These are phyloP conservation scores for Stephania japonica DNA, from an alignment of 164 flowering plant species.

Conservation along the genomic window DNA sequence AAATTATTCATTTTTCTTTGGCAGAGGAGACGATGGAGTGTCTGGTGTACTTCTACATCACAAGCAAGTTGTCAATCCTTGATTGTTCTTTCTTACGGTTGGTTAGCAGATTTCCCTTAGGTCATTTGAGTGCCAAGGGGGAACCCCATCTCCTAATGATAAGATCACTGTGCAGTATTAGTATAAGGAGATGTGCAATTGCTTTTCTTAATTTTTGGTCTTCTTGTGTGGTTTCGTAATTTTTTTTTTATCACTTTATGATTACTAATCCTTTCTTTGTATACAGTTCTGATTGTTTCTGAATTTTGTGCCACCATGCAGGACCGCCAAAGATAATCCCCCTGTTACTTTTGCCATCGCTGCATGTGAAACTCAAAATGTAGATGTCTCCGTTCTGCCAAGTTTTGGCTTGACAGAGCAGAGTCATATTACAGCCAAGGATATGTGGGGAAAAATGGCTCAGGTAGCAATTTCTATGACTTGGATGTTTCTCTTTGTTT, in stretches of 20 bases:
- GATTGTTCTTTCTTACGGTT: constrained; percentile 43
- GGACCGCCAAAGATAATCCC: constrained; percentile 80
- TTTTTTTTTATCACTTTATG: neutral
- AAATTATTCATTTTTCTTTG: constrained; percentile 14
- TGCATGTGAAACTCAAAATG: constrained; percentile 92
- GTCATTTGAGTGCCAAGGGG: constrained; percentile 23
- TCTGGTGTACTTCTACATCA: constrained; percentile 96
- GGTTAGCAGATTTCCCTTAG: constrained; percentile 48
- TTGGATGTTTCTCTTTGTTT: neutral
- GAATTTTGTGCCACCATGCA: constrained; percentile 27
- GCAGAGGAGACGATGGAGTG: constrained; percentile 85
- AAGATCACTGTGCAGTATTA: neutral
- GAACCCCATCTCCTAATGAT: constrained; percentile 3
- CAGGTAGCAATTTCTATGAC: constrained; percentile 34
- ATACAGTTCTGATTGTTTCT: neutral
- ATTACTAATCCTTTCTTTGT: neutral
- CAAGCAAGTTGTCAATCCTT: constrained; percentile 81
- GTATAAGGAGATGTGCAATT: neutral
- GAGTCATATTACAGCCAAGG: constrained; percentile 60
- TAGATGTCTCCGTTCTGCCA: constrained; percentile 80
- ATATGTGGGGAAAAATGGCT: constrained; percentile 74
- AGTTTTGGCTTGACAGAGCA: constrained; percentile 71
- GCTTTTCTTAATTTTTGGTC: neutral
- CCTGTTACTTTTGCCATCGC: constrained; percentile 95
- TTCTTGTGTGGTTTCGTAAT: neutral